Conservation (phyloP, 768 basidiomycete genomes). For the Agaricus blazei region DNA sequence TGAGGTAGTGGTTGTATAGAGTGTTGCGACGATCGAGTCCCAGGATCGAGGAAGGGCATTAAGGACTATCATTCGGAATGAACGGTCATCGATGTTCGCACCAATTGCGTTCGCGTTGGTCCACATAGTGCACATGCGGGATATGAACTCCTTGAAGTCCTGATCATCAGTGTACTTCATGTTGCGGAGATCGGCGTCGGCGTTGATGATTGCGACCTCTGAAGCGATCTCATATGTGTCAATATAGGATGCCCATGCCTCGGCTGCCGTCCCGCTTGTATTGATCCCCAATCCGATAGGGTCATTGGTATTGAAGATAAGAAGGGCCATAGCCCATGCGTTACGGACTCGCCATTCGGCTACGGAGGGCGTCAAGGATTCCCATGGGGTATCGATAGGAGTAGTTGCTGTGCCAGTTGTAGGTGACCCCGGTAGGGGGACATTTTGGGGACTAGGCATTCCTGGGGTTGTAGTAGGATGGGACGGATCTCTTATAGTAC, state of each 20-base stretch:
- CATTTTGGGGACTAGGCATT: no score
- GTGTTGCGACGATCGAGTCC: neutral
- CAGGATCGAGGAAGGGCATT: neutral
- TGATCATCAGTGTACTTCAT: neutral
- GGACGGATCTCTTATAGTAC: no score
- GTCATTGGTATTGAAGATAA: neutral
- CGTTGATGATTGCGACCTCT: neutral
- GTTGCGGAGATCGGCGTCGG: neutral
- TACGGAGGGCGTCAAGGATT: no score
- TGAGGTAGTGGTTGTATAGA: neutral
- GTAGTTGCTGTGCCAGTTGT: no score
- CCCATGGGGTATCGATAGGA: no score
- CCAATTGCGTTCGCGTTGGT: neutral
- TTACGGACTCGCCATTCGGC: neutral
- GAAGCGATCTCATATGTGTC: neutral
- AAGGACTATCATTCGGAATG: neutral
- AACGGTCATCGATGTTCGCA: neutral
- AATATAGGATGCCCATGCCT: neutral
- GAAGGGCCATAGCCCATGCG: neutral
- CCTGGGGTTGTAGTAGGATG: no score
- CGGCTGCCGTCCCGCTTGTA: neutral
- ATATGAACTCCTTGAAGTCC: neutral
- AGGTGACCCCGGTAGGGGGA: no score
- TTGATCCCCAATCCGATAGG: neutral
- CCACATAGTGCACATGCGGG: neutral